Evolutionary conservation across 495 filamentous ascomycete species (phyloP).

Genomic region (Hypoxylon subgilvum): DNA sequence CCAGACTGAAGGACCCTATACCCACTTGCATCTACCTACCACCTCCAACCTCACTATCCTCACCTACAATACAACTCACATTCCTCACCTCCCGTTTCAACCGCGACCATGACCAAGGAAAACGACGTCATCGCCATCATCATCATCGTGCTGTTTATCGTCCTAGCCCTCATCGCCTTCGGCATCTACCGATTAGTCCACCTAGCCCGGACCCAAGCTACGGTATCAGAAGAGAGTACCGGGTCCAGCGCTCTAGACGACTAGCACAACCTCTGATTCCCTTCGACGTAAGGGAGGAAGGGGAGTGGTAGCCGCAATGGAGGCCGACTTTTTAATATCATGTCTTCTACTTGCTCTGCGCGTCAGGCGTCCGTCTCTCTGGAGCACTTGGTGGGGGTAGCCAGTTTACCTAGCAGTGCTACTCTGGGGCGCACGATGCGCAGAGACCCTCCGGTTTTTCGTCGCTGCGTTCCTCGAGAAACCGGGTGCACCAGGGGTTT

Average conservation of each 20-base stretch:
- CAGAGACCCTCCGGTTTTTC: neutral
- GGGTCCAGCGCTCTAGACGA: conserved; percentile 13
- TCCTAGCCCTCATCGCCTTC: conserved; percentile 72
- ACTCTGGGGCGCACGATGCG: neutral
- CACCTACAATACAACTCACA: neutral
- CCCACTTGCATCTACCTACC: neutral
- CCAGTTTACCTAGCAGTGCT: neutral
- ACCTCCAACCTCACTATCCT: neutral
- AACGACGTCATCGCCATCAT: conserved; percentile 84
- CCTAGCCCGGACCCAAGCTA: conserved; percentile 52
- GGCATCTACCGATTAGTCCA: conserved; percentile 68
- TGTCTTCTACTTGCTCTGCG: neutral
- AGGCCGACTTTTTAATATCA: neutral
- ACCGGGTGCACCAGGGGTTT: too few species aligned
- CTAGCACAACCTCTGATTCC: conserved; percentile 6
- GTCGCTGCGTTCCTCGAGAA: too few species aligned
- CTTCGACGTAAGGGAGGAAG: too few species aligned
- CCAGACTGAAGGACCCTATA: too few species aligned
- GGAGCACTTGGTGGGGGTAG: too few species aligned
- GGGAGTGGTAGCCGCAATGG: too few species aligned
- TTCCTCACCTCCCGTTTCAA: neutral
- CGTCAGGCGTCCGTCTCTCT: too few species aligned
- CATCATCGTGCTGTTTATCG: conserved; percentile 77
- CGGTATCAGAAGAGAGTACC: conserved; percentile 25
- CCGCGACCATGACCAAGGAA: conserved; percentile 61